These are phyloP conservation scores for Curvularia spicifera DNA, from an alignment of 2,329 filamentous ascomycete genomes.

Conservation along the genomic window DNA sequence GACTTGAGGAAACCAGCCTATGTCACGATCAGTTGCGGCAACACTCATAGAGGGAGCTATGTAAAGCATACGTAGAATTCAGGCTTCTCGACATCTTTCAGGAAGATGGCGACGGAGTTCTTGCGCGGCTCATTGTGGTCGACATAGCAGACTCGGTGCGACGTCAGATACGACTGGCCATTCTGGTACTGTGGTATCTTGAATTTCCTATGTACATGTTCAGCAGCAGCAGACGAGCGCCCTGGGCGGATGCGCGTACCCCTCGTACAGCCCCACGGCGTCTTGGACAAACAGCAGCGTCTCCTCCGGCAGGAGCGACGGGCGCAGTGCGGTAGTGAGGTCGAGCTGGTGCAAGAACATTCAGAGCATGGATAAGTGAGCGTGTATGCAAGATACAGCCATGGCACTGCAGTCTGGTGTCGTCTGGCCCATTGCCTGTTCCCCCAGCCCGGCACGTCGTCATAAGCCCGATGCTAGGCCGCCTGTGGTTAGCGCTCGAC, in stretches of 20 bases:
- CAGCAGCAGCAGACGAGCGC: conserved; percentile 16
- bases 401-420: conserved; percentile 15
- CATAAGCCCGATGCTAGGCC: conserved; percentile 22
- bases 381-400: conserved; percentile 20
- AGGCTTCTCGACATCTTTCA: conserved; percentile 88
- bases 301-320: conserved; percentile 90
- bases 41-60: not conserved
- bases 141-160: conserved; percentile 93
- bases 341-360: conserved; percentile 98
- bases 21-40: conserved; percentile 19
- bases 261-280: conserved; percentile 96
- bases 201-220: conserved; percentile 71
- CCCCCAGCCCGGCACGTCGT: conserved; percentile 29
- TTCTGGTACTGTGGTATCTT: conserved; percentile 95
- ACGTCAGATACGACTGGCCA: conserved; percentile 95
- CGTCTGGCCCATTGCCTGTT: conserved; percentile 11
- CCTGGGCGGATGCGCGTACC: conserved; percentile 63
- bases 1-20: conserved; percentile 93
- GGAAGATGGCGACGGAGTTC: conserved; percentile 81
- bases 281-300: conserved; percentile 95
- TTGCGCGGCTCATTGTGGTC: conserved; percentile 85
- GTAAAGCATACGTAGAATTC: conserved; percentile 65
- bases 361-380: conserved; percentile 58
- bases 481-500: conserved; percentile 13
- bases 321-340: conserved; percentile 93